These are phyloP conservation scores for Suillus bovinus DNA, from an alignment of 768 basidiomycete species.

Conservation along the genomic window DNA sequence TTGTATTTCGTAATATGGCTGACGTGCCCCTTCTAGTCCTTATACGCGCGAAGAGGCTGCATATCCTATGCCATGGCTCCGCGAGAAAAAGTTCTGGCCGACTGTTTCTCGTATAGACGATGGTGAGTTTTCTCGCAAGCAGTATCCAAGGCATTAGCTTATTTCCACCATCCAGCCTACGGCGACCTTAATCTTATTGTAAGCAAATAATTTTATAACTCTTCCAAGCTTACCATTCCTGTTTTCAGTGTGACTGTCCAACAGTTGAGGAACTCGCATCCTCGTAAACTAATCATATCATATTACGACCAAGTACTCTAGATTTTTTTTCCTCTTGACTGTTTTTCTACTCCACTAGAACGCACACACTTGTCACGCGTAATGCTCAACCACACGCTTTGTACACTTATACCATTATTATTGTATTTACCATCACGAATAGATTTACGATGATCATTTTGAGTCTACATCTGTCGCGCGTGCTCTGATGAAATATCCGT, in stretches of 20 bases:
- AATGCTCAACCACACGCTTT: constrained; percentile 70
- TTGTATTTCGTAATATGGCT: constrained; percentile 4
- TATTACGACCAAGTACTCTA: constrained; percentile 21
- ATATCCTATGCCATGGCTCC: constrained; percentile 82
- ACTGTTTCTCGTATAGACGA: constrained; percentile 91
- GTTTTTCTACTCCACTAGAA: constrained; percentile 52
- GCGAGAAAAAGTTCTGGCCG: constrained; percentile 96
- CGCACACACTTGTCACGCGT: constrained; percentile 34
- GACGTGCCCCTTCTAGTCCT: constrained; percentile 48
- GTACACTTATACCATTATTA: constrained; percentile 33
- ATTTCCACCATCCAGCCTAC: constrained; percentile 54
- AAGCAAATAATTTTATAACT: constrained; percentile 35
- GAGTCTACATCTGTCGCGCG: constrained; percentile 6
- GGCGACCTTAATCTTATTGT: constrained; percentile 91
- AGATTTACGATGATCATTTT: constrained; percentile 19
- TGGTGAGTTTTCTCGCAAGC: constrained; percentile 49
- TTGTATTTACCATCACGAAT: constrained; percentile 20
- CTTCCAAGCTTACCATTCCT: constrained; percentile 7
- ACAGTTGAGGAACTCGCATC: constrained; percentile 77
- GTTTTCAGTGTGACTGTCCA: constrained; percentile 76
- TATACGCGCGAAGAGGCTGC: constrained; percentile 91
- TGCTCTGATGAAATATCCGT: constrained; percentile 19
- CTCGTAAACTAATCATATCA: constrained; percentile 12
- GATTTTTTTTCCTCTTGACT: constrained; percentile 17
- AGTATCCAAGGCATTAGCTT: not conserved